Evolutionary conservation across 495 filamentous ascomycete species (phyloP).

Genomic region (Daldinia grandis): DNA sequence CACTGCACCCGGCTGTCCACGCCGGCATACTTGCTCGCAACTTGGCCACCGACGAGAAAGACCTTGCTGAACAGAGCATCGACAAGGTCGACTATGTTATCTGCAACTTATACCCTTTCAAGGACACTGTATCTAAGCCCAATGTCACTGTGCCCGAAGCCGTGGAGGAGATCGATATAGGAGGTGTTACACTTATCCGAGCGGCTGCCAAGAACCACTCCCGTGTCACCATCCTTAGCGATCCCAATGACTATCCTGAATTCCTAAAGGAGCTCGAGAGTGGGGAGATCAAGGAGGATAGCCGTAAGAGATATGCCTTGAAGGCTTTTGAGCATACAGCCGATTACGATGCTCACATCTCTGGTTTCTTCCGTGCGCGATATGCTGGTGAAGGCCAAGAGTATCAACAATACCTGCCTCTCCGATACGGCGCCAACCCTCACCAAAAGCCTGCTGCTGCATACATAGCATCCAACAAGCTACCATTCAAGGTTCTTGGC

Average conservation of each 20-base stretch:
- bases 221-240: slow-evolving; percentile 92
- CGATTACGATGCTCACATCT: slow-evolving; percentile 93
- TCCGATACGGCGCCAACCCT: slow-evolving; percentile 96
- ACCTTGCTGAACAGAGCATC: slow-evolving; percentile 96
- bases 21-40: slow-evolving; percentile 92
- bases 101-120: slow-evolving; percentile 99
- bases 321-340: slow-evolving; percentile 99
- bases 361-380: slow-evolving; percentile 96
- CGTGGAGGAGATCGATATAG: slow-evolving; percentile 98
- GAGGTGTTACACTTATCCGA: slow-evolving; percentile 93
- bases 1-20: slow-evolving; percentile 93
- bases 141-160: slow-evolving; percentile 96
- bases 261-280: slow-evolving; percentile 90
- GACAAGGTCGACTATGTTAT: slow-evolving; percentile 97
- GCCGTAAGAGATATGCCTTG: slow-evolving; percentile 85
- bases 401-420: slow-evolving; percentile 80
- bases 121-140: slow-evolving; percentile 94
- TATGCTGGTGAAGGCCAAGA: slow-evolving; percentile 87
- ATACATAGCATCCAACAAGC: slow-evolving; percentile 70
- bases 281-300: slow-evolving; percentile 83
- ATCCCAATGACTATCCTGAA: slow-evolving; percentile 90
- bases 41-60: slow-evolving; percentile 91
- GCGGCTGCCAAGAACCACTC: slow-evolving; percentile 98
- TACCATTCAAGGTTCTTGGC: slow-evolving; percentile 97
- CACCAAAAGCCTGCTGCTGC: slow-evolving; percentile 96